Evolutionary conservation across 2,329 filamentous ascomycete species (phyloP).

Genomic region (Biscogniauxia marginata): DNA sequence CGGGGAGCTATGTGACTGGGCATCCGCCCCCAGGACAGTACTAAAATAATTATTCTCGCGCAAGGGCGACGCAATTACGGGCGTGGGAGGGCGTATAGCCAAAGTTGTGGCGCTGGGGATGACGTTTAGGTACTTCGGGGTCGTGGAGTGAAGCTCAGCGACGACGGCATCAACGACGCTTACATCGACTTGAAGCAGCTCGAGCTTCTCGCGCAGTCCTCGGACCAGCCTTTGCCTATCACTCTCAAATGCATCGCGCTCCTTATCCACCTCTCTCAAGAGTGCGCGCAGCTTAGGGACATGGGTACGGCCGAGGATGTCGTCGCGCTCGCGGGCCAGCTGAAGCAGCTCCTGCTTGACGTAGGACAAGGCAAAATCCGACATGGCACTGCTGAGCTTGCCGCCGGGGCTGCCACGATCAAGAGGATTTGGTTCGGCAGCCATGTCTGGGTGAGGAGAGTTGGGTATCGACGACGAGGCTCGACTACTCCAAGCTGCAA

Average conservation of each 20-base stretch:
- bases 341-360: conserved; percentile 27
- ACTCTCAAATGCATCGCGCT: conserved; percentile 25
- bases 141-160: conserved; percentile 17
- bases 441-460: conserved; percentile 4
- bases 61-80: conserved; percentile 16
- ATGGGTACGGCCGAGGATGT: conserved; percentile 24
- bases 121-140: conserved; percentile 22
- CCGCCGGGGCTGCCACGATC: conserved; percentile 12
- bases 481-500: neutral
- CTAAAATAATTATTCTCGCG: conserved; percentile 21
- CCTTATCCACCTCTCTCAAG: conserved; percentile 25
- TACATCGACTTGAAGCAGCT: conserved; percentile 22
- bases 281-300: conserved; percentile 26
- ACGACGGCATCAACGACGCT: conserved; percentile 20
- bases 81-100: conserved; percentile 15
- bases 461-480: neutral
- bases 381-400: conserved; percentile 25
- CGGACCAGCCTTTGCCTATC: conserved; percentile 23
- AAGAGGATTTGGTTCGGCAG: conserved; percentile 6
- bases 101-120: conserved; percentile 26
- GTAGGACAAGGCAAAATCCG: conserved; percentile 25
- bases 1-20: conserved; percentile 4
- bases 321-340: conserved; percentile 24
- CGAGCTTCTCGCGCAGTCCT: conserved; percentile 23
- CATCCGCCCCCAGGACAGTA: conserved; percentile 18